These are phyloP conservation scores for Monosporascus sp. DNA, from an alignment of 2,329 filamentous ascomycete species.

Conservation along the genomic window DNA sequence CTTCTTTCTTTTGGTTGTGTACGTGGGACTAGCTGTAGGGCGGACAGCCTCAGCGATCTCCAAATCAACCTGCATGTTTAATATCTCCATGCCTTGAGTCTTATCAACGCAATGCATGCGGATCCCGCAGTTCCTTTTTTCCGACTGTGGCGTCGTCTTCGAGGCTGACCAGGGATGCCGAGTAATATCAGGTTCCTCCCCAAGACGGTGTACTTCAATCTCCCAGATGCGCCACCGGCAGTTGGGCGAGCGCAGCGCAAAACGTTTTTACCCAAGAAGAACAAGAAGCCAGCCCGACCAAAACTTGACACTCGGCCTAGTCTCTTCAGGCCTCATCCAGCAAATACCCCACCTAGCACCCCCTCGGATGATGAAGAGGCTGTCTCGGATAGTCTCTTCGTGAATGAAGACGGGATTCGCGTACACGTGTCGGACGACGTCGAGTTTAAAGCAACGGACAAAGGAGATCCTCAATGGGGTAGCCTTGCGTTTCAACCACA, in stretches of 20 bases:
- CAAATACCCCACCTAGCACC: conserved; percentile 51
- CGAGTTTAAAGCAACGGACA: conserved; percentile 60
- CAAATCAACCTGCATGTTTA: too few species aligned
- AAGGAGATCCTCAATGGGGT: conserved; percentile 73
- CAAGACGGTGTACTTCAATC: conserved; percentile 83
- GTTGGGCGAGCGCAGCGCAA: conserved; percentile 27
- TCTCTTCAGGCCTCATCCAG: conserved; percentile 42
- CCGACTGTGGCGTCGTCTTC: background rate
- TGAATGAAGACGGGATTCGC: conserved; percentile 52
- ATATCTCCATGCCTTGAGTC: too few species aligned
- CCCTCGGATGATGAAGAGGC: conserved; percentile 41
- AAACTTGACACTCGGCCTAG: conserved; percentile 39
- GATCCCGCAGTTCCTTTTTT: too few species aligned
- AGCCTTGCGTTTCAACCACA: conserved; percentile 69
- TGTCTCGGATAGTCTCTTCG: conserved; percentile 38
- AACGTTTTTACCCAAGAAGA: conserved; percentile 17
- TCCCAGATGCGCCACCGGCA: conserved; percentile 47
- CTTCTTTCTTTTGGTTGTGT: too few species aligned
- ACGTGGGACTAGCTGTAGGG: too few species aligned
- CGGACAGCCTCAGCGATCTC: too few species aligned
- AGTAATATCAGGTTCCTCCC: conserved; percentile 76
- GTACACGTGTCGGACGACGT: conserved; percentile 47
- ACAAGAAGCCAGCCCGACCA: conserved; percentile 21
- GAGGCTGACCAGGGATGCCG: conserved; percentile 4
- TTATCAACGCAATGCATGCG: too few species aligned